phyloP scores from a whole-genome alignment of 306 rosid species.

The Malus fusca region DNA sequence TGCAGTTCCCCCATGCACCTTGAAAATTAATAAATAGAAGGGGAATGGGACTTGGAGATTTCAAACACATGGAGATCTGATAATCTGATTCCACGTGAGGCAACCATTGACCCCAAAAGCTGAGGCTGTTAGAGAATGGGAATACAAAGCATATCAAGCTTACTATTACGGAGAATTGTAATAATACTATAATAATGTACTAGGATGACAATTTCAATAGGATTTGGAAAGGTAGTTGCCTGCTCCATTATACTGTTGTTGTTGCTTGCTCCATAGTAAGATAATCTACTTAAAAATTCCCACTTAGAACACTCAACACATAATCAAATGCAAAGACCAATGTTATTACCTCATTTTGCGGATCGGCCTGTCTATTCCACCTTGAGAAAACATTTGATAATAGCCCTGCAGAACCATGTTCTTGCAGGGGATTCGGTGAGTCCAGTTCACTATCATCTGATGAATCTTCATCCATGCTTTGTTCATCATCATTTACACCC shows the following conservation, averaged over 20 bases:
- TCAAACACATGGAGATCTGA: not conserved
- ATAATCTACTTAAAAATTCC: not conserved
- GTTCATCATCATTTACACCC: constrained; percentile 35
- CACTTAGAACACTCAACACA: not conserved
- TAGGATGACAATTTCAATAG: not conserved
- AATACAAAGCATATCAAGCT: not conserved
- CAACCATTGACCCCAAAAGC: not conserved
- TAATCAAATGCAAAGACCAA: not conserved
- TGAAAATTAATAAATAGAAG: not conserved
- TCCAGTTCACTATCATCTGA: constrained; percentile 58
- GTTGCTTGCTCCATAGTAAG: not conserved
- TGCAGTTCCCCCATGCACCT: not conserved
- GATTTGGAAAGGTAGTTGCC: not conserved
- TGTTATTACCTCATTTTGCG: constrained; percentile 47
- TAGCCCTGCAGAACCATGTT: too few species aligned
- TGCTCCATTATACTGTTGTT: not conserved
- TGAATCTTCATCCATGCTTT: constrained; percentile 55
- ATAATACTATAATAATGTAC: not conserved
- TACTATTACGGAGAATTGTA: not conserved
- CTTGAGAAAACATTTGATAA: too few species aligned
- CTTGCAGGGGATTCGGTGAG: constrained; percentile 11
- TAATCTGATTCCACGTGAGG: not conserved
- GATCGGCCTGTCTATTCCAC: not conserved
- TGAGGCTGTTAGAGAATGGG: not conserved
- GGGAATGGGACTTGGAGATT: not conserved